These are phyloP conservation scores for Fusarium fujikuroi DNA, from an alignment of 2,329 filamentous ascomycete species.

Conservation along the genomic window DNA sequence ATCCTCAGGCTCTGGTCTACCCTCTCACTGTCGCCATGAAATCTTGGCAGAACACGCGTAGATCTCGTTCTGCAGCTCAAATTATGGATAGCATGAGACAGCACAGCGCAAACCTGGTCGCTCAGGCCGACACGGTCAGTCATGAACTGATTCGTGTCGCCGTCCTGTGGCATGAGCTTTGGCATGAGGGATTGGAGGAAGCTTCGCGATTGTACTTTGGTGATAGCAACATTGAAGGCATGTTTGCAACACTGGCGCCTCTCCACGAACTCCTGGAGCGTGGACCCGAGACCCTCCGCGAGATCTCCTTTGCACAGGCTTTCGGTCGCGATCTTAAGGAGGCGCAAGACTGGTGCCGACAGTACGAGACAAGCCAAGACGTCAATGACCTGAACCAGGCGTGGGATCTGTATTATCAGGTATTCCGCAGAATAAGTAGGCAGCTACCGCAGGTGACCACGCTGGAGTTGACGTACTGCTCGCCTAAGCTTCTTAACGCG, in stretches of 20 bases:
- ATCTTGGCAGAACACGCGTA: conserved; percentile 81
- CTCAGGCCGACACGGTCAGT: conserved; percentile 95
- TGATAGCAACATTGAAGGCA: conserved; percentile 96
- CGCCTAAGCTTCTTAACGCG: conserved; percentile 87
- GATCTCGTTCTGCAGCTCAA: conserved; percentile 86
- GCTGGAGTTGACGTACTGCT: conserved; percentile 95
- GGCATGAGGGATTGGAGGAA: conserved; percentile 98
- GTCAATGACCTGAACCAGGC: conserved; percentile 96
- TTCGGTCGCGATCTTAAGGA: conserved; percentile 96
- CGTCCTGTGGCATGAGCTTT: conserved; percentile 97
- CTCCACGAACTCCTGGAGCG: conserved; percentile 91
- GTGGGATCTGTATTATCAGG: conserved; percentile 99
- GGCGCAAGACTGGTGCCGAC: conserved; percentile 93
- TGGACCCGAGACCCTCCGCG: conserved; percentile 90
- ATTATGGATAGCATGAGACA: conserved; percentile 99
- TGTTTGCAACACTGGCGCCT: conserved; percentile 91
- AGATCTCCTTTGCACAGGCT: conserved; percentile 97
- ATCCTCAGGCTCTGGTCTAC: conserved; percentile 96
- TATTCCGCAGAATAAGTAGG: conserved; percentile 93
- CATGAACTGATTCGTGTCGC: conserved; percentile 97
- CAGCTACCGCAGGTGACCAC: conserved; percentile 93
- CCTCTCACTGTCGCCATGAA: conserved; percentile 98
- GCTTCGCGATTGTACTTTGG: conserved; percentile 97
- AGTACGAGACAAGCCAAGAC: conserved; percentile 89
- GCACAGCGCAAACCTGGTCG: conserved; percentile 90